A percentile compares a stretch with the other conserved stretches of the same genome.
phyloP scores from a whole-genome alignment of 1,284 basidiomycete genomes.

The Lentinus polychrous region DNA sequence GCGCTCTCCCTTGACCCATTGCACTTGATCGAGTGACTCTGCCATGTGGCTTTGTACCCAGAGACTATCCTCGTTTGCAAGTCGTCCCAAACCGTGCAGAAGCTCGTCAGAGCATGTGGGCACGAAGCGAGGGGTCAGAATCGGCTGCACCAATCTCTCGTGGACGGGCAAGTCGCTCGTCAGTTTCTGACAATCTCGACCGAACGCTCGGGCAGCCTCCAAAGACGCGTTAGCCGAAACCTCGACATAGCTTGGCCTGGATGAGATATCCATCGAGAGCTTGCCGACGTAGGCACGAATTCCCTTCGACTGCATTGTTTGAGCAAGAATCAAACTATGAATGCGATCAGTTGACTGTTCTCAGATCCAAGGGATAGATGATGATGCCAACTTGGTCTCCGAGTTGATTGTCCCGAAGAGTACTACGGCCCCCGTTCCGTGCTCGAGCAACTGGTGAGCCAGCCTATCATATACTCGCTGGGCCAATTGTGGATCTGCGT shows the following conservation, averaged over 20 bases:
- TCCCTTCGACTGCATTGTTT: constrained; percentile 64
- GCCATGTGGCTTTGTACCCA: constrained; percentile 73
- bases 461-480: constrained; percentile 59
- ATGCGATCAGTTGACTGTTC: not conserved
- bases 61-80: constrained; percentile 40
- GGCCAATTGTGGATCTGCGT: constrained; percentile 54
- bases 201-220: constrained; percentile 47
- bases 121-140: constrained; percentile 79
- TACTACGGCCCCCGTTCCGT: constrained; percentile 70
- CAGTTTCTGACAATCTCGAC: constrained; percentile 39
- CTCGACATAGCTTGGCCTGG: constrained; percentile 68
- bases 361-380: not conserved
- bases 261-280: constrained; percentile 78
- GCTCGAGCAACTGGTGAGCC: constrained; percentile 53
- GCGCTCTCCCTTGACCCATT: constrained; percentile 57
- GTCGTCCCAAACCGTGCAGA: constrained; percentile 47
- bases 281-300: constrained; percentile 78
- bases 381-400: constrained; percentile 62
- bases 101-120: constrained; percentile 72
- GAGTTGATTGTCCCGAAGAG: constrained; percentile 78
- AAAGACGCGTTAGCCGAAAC: constrained; percentile 43
- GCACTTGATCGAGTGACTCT: constrained; percentile 67
- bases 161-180: constrained; percentile 35
- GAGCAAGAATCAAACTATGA: constrained; percentile 64
- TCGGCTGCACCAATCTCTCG: constrained; percentile 58